These are phyloP conservation scores for Rhizomucor miehei DNA, from an alignment of 371 early-diverging fungal species.

Conservation along the genomic window DNA sequence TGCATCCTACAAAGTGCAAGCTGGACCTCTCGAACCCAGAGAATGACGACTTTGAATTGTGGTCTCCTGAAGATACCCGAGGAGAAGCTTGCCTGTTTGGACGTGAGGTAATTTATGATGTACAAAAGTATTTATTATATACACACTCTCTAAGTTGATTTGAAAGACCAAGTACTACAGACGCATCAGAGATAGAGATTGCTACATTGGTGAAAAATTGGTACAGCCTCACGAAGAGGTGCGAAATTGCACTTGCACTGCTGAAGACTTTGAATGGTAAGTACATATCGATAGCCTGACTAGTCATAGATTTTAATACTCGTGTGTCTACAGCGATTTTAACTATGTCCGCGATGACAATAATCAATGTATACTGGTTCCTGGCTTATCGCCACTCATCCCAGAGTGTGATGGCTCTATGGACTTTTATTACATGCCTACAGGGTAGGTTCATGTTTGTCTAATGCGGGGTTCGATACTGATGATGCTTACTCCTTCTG, in stretches of 20 bases:
- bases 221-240: slow-evolving; percentile 56
- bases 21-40: slow-evolving; percentile 41
- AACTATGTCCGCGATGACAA: slow-evolving; percentile 66
- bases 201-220: slow-evolving; percentile 77
- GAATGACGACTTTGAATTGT: slow-evolving; percentile 78
- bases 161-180: slow-evolving; percentile 67
- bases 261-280: slow-evolving; percentile 85
- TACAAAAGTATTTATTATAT: neutral
- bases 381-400: slow-evolving; percentile 54
- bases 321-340: slow-evolving; percentile 53
- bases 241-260: slow-evolving; percentile 74
- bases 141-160: neutral
- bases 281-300: neutral
- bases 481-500: no score
- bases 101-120: slow-evolving; percentile 38
- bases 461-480: no score
- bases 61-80: slow-evolving; percentile 58
- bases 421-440: slow-evolving; percentile 57
- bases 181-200: slow-evolving; percentile 69
- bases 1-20: slow-evolving; percentile 64
- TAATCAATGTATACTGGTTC: slow-evolving; percentile 63
- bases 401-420: slow-evolving; percentile 56
- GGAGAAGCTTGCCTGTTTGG: slow-evolving; percentile 72
- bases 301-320: neutral
- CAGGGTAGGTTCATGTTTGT: slow-evolving; percentile 29